phyloP scores from a whole-genome alignment of 768 basidiomycete genomes.

The Termitomyces sp. region DNA sequence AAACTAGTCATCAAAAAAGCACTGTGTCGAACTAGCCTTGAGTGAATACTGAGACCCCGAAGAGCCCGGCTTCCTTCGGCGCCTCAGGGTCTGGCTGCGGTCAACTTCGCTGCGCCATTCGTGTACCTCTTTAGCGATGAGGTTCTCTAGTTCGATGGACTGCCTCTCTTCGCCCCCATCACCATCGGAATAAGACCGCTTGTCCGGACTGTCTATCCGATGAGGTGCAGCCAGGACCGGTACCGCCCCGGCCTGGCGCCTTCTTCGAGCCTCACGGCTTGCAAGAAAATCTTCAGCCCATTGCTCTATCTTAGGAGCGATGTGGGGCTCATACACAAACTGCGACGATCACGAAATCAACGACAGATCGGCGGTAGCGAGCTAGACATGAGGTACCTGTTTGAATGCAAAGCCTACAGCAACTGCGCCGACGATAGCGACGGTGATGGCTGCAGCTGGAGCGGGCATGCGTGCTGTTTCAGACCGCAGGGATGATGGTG shows the following conservation, averaged over 20 bases:
- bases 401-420: slow-evolving; percentile 14
- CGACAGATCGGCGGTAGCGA: not conserved
- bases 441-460: slow-evolving; percentile 14
- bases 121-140: slow-evolving; percentile 42
- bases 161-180: slow-evolving; percentile 15
- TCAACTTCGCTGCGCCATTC: slow-evolving; percentile 47
- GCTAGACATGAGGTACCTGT: slow-evolving; percentile 8
- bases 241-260: slow-evolving; percentile 20
- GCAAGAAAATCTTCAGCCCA: slow-evolving; percentile 36
- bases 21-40: slow-evolving; percentile 33
- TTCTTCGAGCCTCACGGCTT: slow-evolving; percentile 22
- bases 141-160: slow-evolving; percentile 45
- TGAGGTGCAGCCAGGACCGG: slow-evolving; percentile 11
- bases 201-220: slow-evolving; percentile 22
- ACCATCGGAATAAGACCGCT: slow-evolving; percentile 16
- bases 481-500: slow-evolving; percentile 4
- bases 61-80: slow-evolving; percentile 20
- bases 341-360: slow-evolving; percentile 17
- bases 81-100: slow-evolving; percentile 24
- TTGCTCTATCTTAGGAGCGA: slow-evolving; percentile 53
- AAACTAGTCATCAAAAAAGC: not conserved
- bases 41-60: slow-evolving; percentile 25
- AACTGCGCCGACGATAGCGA: slow-evolving; percentile 11
- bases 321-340: slow-evolving; percentile 68
- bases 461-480: slow-evolving; percentile 11